These are phyloP conservation scores for Biscogniauxia mediterranea DNA, from an alignment of 2,329 filamentous ascomycete genomes.

Conservation along the genomic window DNA sequence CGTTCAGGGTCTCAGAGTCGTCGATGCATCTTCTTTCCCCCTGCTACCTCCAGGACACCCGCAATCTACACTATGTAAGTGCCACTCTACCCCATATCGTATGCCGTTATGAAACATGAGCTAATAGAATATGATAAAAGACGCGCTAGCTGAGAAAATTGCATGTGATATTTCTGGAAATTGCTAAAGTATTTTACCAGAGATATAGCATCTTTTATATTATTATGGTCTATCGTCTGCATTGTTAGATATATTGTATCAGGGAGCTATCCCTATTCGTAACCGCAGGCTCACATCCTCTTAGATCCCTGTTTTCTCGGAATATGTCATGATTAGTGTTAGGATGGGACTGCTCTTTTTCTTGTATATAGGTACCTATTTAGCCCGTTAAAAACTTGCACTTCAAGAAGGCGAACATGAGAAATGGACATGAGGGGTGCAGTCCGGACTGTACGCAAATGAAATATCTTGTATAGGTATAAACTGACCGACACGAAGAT, in stretches of 20 bases:
- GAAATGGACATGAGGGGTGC: too few species aligned
- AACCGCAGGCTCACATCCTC: not conserved
- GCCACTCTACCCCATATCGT: not conserved
- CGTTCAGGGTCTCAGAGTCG: conserved; percentile 51
- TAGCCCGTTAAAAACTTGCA: not conserved
- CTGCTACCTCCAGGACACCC: conserved; percentile 28
- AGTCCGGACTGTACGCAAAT: too few species aligned
- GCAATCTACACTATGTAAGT: conserved; percentile 23
- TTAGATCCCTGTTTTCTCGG: too few species aligned
- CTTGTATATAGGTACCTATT: not conserved
- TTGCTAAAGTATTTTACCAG: not conserved
- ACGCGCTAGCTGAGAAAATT: not conserved
- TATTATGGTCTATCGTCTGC: not conserved
- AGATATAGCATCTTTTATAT: not conserved
- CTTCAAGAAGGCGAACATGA: too few species aligned
- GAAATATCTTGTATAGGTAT: too few species aligned
- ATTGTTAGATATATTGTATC: not conserved
- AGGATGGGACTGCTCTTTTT: not conserved
- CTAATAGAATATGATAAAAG: not conserved
- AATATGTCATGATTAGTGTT: not conserved
- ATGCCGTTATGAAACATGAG: not conserved
- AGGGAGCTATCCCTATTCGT: not conserved
- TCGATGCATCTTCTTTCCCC: conserved; percentile 45
- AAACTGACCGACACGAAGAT: too few species aligned
- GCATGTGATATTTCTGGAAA: not conserved